Conservation (phyloP, 2,329 filamentous ascomycete species). For the Trichoderma sp. region DNA sequence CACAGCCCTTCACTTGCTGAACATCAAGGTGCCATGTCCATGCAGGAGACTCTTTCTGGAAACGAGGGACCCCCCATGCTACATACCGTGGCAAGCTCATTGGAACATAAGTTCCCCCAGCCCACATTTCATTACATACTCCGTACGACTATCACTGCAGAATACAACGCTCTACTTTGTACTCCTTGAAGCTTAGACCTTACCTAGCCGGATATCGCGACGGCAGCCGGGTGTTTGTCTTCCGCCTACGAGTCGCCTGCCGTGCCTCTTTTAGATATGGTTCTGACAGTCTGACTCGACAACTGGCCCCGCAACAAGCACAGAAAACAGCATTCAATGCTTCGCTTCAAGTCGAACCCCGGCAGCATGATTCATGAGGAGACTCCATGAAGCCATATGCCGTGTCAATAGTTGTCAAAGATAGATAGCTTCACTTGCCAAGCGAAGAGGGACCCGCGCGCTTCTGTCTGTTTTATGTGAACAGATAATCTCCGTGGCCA, state of each 20-base stretch:
- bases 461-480: not conserved
- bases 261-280: constrained; percentile 20
- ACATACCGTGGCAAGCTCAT: not conserved
- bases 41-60: not conserved
- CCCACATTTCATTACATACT: not conserved
- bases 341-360: not conserved
- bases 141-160: not conserved
- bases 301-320: not conserved
- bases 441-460: not conserved
- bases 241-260: constrained; percentile 12
- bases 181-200: not conserved
- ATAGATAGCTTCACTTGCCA: not conserved
- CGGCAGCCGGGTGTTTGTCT: constrained; percentile 11
- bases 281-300: constrained; percentile 19
- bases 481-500: not conserved
- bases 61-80: not conserved
- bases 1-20: not conserved
- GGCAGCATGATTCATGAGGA: constrained; percentile 1
- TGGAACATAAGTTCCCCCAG: not conserved
- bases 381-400: not conserved
- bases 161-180: not conserved
- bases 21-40: not conserved
- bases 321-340: not conserved
- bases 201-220: constrained; percentile 11
- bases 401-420: not conserved